phyloP scores from a whole-genome alignment of 345 rosid species.

The Acer campestre region DNA sequence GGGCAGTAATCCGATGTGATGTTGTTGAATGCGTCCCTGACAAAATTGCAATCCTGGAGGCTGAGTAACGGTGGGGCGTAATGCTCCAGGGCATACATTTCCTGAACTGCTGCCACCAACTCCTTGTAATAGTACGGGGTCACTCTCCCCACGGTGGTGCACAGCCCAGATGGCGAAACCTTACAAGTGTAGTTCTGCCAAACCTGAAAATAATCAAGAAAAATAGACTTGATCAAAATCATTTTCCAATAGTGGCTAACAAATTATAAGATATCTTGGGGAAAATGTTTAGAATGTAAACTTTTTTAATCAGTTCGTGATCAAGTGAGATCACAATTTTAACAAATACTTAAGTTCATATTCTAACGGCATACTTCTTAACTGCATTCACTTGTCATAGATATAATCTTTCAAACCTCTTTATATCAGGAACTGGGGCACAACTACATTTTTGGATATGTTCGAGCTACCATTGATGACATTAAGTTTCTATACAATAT shows the following conservation, averaged over 20 bases:
- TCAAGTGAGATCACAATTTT: not conserved
- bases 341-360: not conserved
- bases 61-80: slow-evolving; percentile 88
- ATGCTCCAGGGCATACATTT: slow-evolving; percentile 82
- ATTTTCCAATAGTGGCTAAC: not conserved
- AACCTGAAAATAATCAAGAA: slow-evolving; percentile 44
- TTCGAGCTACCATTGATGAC: no score
- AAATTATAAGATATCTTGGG: not conserved
- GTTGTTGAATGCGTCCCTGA: slow-evolving; percentile 70
- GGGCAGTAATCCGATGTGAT: slow-evolving; percentile 75
- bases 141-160: slow-evolving; percentile 82
- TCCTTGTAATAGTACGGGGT: slow-evolving; percentile 61
- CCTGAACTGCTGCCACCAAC: slow-evolving; percentile 74
- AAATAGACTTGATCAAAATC: not conserved
- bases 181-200: slow-evolving; percentile 71
- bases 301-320: not conserved
- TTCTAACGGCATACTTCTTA: not conserved
- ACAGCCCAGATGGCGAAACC: slow-evolving; percentile 50
- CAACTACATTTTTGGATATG: not conserved
- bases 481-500: no score
- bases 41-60: slow-evolving; percentile 87
- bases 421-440: not conserved
- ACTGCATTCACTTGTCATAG: not conserved
- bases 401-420: not conserved
- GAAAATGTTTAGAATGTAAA: not conserved